These are phyloP conservation scores for Aspergillus sp. DNA, from an alignment of 2,329 filamentous ascomycete genomes.

Conservation along the genomic window DNA sequence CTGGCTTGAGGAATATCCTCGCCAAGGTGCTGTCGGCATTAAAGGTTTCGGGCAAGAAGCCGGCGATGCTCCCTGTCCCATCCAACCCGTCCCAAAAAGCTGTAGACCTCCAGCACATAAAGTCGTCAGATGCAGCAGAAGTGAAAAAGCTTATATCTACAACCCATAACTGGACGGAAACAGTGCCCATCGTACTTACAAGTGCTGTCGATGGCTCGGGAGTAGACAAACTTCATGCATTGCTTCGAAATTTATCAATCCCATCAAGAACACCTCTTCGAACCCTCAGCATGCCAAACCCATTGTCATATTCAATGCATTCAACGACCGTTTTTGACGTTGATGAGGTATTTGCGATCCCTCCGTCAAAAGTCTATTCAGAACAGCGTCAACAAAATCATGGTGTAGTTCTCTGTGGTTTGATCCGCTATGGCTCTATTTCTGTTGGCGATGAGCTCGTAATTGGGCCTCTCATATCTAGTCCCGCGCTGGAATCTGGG, in stretches of 20 bases:
- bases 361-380: constrained; percentile 58
- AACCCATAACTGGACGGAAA: constrained; percentile 42
- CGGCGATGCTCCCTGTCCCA: constrained; percentile 62
- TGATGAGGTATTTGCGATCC: constrained; percentile 82
- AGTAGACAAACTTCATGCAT: constrained; percentile 76
- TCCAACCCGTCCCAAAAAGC: constrained; percentile 49
- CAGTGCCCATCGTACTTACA: constrained; percentile 83
- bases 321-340: constrained; percentile 76
- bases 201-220: constrained; percentile 84
- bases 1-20: constrained; percentile 68
- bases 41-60: constrained; percentile 72
- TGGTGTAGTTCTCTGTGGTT: constrained; percentile 78
- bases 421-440: constrained; percentile 75
- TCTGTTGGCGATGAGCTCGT: constrained; percentile 75
- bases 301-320: constrained; percentile 42
- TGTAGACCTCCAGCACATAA: constrained; percentile 58
- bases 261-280: constrained; percentile 45
- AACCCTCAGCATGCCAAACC: constrained; percentile 19
- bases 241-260: constrained; percentile 74
- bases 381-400: constrained; percentile 46
- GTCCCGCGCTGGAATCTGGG: constrained; percentile 53
- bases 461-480: constrained; percentile 69
- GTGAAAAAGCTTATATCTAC: constrained; percentile 56
- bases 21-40: constrained; percentile 72
- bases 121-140: constrained; percentile 56